A percentile compares a stretch with the other conserved stretches of the same genome.
phyloP scores from a whole-genome alignment of 2,329 filamentous ascomycete genomes.

The Beauveria scarabaeidicola region DNA sequence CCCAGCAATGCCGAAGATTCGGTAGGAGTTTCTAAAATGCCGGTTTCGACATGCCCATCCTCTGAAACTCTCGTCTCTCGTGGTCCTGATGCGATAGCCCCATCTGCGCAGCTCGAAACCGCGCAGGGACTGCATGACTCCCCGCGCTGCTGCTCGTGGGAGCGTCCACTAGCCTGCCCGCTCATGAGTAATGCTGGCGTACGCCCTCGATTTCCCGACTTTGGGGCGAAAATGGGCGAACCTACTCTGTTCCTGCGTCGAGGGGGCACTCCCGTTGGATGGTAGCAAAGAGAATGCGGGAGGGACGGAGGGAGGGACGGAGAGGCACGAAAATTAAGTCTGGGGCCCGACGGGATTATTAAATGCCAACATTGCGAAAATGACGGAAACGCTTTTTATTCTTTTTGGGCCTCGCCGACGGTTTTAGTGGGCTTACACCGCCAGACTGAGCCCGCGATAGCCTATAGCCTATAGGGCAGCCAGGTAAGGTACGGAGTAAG shows the following conservation, averaged over 20 bases:
- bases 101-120: neutral
- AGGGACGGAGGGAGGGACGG: neutral
- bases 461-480: no score
- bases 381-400: neutral
- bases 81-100: neutral
- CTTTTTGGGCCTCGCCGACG: neutral
- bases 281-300: neutral
- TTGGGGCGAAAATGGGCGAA: neutral
- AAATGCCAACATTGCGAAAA: neutral
- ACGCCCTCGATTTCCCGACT: neutral
- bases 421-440: neutral
- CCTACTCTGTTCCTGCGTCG: neutral
- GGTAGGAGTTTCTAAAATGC: neutral
- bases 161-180: neutral
- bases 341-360: neutral
- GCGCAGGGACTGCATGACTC: neutral
- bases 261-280: neutral
- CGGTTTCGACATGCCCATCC: neutral
- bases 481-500: no score
- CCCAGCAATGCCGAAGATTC: slow-evolving; percentile 1
- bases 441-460: neutral
- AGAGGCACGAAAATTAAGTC: neutral
- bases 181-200: neutral
- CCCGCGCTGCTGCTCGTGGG: neutral
- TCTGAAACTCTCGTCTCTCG: neutral